phyloP scores from a whole-genome alignment of 371 early-diverging fungal species.

The Rhizopus microsporus region DNA sequence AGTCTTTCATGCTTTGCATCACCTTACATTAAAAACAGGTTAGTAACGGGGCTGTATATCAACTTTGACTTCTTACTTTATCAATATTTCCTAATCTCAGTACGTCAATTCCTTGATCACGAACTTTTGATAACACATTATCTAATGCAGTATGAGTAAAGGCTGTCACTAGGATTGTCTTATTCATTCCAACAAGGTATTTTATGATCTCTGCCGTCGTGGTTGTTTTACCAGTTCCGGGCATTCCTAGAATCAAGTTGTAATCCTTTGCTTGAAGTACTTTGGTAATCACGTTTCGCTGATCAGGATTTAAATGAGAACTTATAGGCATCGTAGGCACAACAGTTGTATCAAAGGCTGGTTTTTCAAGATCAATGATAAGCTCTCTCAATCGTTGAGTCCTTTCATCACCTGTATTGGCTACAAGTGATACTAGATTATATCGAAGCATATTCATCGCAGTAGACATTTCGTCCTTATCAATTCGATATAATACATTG shows the following conservation, averaged over 20 bases:
- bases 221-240: slow-evolving; percentile 98
- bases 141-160: slow-evolving; percentile 97
- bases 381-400: slow-evolving; percentile 54
- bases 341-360: slow-evolving; percentile 46
- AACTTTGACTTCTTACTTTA: slow-evolving; percentile 42
- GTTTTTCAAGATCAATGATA: slow-evolving; percentile 81
- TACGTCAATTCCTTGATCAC: slow-evolving; percentile 51
- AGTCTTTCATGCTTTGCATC: slow-evolving; percentile 42
- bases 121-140: slow-evolving; percentile 89
- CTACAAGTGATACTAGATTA: slow-evolving; percentile 77
- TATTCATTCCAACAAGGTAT: slow-evolving; percentile 66
- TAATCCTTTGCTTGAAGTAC: slow-evolving; percentile 83
- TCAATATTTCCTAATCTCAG: slow-evolving; percentile 77
- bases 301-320: slow-evolving; percentile 65
- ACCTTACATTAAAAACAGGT: slow-evolving; percentile 35
- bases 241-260: slow-evolving; percentile 97
- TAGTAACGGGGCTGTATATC: background rate
- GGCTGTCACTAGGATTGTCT: slow-evolving; percentile 89
- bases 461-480: slow-evolving; percentile 77
- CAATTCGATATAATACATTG: slow-evolving; percentile 68
- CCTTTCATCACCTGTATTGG: slow-evolving; percentile 38
- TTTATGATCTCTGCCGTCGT: slow-evolving; percentile 86
- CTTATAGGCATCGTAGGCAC: slow-evolving; percentile 1
- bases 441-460: slow-evolving; percentile 70
- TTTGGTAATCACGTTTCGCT: slow-evolving; percentile 58